A percentile compares a stretch with the other conserved stretches of the same genome.
Evolutionary conservation across 108 stramenopile species (phyloP).

Genomic region (Cylindrotheca closterium): DNA sequence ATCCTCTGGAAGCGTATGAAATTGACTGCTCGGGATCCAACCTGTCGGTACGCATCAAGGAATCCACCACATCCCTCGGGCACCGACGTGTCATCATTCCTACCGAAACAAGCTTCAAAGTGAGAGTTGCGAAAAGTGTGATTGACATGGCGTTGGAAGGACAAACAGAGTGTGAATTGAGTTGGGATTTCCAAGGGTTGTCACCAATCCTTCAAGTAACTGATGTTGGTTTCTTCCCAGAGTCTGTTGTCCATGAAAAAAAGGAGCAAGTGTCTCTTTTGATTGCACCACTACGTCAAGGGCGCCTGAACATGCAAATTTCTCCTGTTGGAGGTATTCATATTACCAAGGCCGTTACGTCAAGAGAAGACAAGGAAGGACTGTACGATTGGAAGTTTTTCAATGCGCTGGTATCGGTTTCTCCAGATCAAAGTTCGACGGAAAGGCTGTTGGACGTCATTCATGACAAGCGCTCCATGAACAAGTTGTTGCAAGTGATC

Average conservation of each 20-base stretch:
- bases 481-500: slow-evolving; percentile 68
- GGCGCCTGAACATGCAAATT: slow-evolving; percentile 75
- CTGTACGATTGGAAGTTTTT: slow-evolving; percentile 90
- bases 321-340: slow-evolving; percentile 85
- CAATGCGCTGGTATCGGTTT: slow-evolving; percentile 76
- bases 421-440: slow-evolving; percentile 73
- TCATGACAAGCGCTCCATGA: slow-evolving; percentile 83
- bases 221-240: slow-evolving; percentile 63
- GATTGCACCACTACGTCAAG: slow-evolving; percentile 79
- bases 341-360: slow-evolving; percentile 76
- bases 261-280: slow-evolving; percentile 75
- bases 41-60: slow-evolving; percentile 65
- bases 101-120: slow-evolving; percentile 67
- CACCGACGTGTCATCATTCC: slow-evolving; percentile 84
- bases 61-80: slow-evolving; percentile 67
- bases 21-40: slow-evolving; percentile 78
- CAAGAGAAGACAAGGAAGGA: slow-evolving; percentile 78
- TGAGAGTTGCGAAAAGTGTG: slow-evolving; percentile 65
- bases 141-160: slow-evolving; percentile 88
- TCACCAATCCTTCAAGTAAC: slow-evolving; percentile 84
- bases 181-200: slow-evolving; percentile 86
- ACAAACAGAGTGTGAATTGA: slow-evolving; percentile 72
- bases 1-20: slow-evolving; percentile 89
- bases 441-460: slow-evolving; percentile 71
- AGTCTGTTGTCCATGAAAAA: slow-evolving; percentile 68